These are phyloP conservation scores for Spiraea crenata DNA, from an alignment of 331 rosid species.

Conservation along the genomic window DNA sequence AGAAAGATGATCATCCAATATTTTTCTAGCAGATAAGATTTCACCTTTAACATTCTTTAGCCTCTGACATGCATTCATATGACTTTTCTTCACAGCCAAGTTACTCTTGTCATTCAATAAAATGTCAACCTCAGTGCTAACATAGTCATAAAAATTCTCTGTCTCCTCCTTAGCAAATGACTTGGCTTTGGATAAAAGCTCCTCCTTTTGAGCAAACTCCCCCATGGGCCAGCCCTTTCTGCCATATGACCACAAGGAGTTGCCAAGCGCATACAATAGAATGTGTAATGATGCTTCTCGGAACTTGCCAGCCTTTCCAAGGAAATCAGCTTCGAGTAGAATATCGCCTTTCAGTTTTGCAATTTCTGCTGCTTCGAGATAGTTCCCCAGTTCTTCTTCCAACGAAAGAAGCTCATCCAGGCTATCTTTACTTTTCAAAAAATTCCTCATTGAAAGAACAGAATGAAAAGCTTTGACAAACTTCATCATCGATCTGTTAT, in stretches of 20 bases:
- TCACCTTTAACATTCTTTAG: conserved; percentile 28
- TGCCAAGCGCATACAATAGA: conserved; percentile 40
- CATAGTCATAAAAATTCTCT: conserved; percentile 27
- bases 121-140: conserved; percentile 50
- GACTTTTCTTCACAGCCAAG: conserved; percentile 23
- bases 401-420: conserved; percentile 48
- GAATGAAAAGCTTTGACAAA: conserved; percentile 49
- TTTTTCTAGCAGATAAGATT: conserved; percentile 24
- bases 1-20: conserved; percentile 28
- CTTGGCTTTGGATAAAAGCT: conserved; percentile 46
- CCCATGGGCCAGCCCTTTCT: conserved; percentile 71
- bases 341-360: conserved; percentile 50
- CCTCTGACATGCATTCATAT: conserved; percentile 38
- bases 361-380: conserved; percentile 45
- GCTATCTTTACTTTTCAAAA: conserved; percentile 40
- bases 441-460: conserved; percentile 41
- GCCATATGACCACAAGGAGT: conserved; percentile 65
- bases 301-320: conserved; percentile 57
- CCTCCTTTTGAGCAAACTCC: conserved; percentile 39
- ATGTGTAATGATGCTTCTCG: conserved; percentile 41
- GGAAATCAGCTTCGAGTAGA: conserved; percentile 40
- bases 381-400: conserved; percentile 49
- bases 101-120: conserved; percentile 31
- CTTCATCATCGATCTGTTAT: conserved; percentile 29
- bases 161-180: conserved; percentile 41